Evolutionary conservation across 306 rosid genomes (phyloP), one percentile per base, ranked within the genome.

Genomic region (Phaseolus lunatus): DNA sequence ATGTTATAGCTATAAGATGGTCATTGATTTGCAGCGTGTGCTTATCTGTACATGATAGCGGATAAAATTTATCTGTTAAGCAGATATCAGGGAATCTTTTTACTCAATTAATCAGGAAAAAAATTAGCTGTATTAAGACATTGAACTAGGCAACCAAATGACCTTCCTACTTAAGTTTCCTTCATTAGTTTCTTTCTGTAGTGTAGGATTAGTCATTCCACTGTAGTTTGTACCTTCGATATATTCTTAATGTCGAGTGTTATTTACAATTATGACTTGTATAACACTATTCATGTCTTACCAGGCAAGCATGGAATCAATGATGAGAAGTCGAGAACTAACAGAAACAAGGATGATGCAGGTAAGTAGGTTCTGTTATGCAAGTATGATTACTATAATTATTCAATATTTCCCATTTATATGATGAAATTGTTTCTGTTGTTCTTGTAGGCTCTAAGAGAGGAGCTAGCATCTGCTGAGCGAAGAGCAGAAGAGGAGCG

Each of bases 341-440:
- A 70, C 98, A 0, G 99, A 95, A 79, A 95, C 99, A 67, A 88
- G 99, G 89, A 95, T 95, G 99, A 91, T 95, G 99, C 99, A 95
- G 91, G 99, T 89, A 67, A 77, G 80, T 79, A 63, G 82, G 49
- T 64, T 83, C 71, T 83, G 65, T 50, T 18, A 67, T 47, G 31
- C 85, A 50, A 81, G 69, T 85, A 75, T 57, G 35, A 67, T 49
- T 73, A 71, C 67, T 44, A 50, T 56, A 61, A 50, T 22, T 75
- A 18, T 48, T 14, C 7, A 54, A 43, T 62, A 80, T 63, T 16
- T 52, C 48, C 75, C 70, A 62, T 72, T 64, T 41, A 67, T 74
- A 57, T 48, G 33, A 20, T 66, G 63, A 73, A 54, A 73, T 54
- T 18, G n/a, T 83, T 71, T 75, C 14, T 48, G 49, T 35, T 61